Evolutionary conservation across 768 basidiomycete species (phyloP).

Genomic region (Galerina marginata): DNA sequence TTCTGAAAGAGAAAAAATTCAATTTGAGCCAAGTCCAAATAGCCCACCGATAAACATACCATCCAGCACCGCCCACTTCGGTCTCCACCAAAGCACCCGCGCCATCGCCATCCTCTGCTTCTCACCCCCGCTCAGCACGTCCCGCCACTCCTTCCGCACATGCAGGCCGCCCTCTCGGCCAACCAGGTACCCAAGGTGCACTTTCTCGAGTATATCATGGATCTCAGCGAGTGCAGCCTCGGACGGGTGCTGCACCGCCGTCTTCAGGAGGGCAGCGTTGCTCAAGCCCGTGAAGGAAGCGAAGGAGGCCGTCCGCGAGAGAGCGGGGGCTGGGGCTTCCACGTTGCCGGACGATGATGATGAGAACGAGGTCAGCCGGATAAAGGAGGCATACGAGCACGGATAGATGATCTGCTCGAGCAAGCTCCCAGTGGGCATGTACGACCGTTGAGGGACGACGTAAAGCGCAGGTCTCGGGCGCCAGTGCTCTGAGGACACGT

Average conservation of each 20-base stretch:
- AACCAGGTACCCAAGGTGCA: constrained; percentile 85
- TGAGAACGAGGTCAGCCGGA: constrained; percentile 19
- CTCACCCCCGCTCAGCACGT: constrained; percentile 95
- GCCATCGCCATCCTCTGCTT: constrained; percentile 97
- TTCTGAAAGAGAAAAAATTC: constrained; percentile 50
- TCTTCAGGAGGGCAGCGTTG: background rate
- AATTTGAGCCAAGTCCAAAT: background rate
- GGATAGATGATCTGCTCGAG: constrained; percentile 96
- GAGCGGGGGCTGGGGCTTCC: background rate
- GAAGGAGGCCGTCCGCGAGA: constrained; percentile 14
- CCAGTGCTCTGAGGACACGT: constrained; percentile 15
- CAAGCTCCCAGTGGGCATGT: constrained; percentile 87
- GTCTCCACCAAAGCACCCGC: constrained; percentile 88
- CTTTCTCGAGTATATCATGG: constrained; percentile 77
- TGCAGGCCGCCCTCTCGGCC: constrained; percentile 89
- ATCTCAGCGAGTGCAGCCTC: constrained; percentile 66
- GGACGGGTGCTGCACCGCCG: constrained; percentile 1
- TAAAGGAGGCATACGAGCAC: constrained; percentile 78
- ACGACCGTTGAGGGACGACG: constrained; percentile 91
- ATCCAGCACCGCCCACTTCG: constrained; percentile 84
- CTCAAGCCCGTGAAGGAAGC: background rate
- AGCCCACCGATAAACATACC: constrained; percentile 52
- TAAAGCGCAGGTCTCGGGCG: constrained; percentile 64
- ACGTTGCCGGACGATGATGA: background rate
- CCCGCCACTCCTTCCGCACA: constrained; percentile 94